Conservation (phyloP, 164 flowering plant genomes). For the Dillenia turbinata region DNA sequence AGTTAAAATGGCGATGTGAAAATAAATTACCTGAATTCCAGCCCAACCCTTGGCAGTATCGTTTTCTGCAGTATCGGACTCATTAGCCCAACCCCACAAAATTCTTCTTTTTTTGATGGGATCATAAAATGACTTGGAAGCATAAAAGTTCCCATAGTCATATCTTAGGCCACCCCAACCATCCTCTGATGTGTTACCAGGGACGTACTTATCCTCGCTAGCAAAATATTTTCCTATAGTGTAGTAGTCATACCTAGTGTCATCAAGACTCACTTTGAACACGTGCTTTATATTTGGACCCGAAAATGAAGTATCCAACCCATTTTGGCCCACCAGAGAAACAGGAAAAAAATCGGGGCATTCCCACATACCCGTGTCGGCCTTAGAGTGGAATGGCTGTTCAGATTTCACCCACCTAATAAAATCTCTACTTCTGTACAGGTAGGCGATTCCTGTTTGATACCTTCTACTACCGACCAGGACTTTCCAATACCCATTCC, state of each 20-base stretch:
- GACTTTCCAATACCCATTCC: too few relatives aligned
- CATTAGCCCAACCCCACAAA: constrained; percentile 95
- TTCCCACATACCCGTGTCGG: too few relatives aligned
- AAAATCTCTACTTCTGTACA: too few relatives aligned
- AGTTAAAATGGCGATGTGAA: neutral
- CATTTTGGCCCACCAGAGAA: too few relatives aligned
- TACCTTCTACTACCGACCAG: too few relatives aligned
- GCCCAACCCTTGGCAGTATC: constrained; percentile 78
- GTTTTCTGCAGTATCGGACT: constrained; percentile 38
- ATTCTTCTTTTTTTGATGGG: constrained; percentile 54
- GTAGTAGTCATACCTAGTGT: constrained; percentile 51
- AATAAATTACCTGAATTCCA: constrained; percentile 64
- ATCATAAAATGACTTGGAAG: constrained; percentile 87
- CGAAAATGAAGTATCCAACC: too few relatives aligned
- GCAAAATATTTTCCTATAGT: constrained; percentile 63
- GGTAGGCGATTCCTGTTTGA: too few relatives aligned
- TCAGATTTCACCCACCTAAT: too few relatives aligned
- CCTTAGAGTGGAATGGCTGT: too few relatives aligned
- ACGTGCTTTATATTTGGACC: too few relatives aligned
- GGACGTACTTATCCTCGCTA: constrained; percentile 37
- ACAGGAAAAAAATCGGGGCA: too few relatives aligned
- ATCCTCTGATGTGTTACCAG: constrained; percentile 48
- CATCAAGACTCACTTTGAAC: too few relatives aligned
- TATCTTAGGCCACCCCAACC: constrained; percentile 61
- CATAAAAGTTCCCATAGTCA: constrained; percentile 93